Percentiles rank a stretch among this genome's conserved stretches.
phyloP scores from a whole-genome alignment of 1,284 basidiomycete species.

The Ceratobasidium sp. region DNA sequence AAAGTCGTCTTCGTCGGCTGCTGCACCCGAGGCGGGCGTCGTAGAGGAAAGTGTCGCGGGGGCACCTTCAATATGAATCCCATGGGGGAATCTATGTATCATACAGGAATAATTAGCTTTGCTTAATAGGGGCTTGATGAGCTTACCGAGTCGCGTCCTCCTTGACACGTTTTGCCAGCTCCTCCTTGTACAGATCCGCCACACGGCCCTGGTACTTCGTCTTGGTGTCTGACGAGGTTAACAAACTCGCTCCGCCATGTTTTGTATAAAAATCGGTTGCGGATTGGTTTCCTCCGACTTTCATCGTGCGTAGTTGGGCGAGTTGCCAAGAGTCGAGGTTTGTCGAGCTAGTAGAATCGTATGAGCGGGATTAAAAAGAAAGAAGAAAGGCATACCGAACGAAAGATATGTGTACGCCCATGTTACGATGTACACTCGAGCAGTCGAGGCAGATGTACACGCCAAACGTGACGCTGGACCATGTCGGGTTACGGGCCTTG shows the following conservation, averaged over 20 bases:
- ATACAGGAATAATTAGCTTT: constrained; percentile 3
- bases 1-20: constrained; percentile 81
- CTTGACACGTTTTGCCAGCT: constrained; percentile 84
- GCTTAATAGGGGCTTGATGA: not conserved
- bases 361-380: constrained; percentile 16
- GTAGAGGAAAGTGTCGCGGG: constrained; percentile 60
- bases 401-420: constrained; percentile 99
- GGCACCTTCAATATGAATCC: constrained; percentile 84
- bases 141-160: constrained; percentile 81
- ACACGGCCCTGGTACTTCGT: constrained; percentile 89
- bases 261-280: constrained; percentile 92
- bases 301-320: constrained; percentile 93
- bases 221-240: constrained; percentile 83
- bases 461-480: constrained; percentile 96
- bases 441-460: constrained; percentile 99
- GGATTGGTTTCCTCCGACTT: constrained; percentile 93
- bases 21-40: constrained; percentile 61
- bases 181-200: constrained; percentile 93
- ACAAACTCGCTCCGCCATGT: constrained; percentile 80
- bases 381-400: constrained; percentile 75
- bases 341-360: constrained; percentile 77
- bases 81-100: constrained; percentile 72
- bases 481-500: constrained; percentile 95
- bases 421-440: constrained; percentile 94
- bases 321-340: constrained; percentile 97